Percentiles rank a stretch among this genome's conserved stretches.
Conservation (phyloP, 2,329 filamentous ascomycete genomes). For the Boeremia lycopersici region DNA sequence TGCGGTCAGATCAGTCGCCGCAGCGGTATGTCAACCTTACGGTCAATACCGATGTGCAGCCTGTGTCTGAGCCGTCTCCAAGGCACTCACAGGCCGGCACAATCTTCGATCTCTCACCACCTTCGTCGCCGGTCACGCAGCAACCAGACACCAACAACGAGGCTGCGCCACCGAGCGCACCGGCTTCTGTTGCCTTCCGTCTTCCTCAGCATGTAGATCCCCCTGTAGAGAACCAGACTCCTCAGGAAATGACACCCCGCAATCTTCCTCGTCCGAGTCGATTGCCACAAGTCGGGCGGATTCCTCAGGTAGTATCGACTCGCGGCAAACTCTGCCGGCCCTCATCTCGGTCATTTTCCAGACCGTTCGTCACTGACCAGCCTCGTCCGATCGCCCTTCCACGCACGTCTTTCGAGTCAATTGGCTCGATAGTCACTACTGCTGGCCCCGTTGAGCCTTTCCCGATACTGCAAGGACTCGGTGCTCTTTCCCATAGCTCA, state of each 20-base stretch:
- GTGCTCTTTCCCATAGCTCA: constrained; percentile 44
- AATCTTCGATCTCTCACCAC: constrained; percentile 43
- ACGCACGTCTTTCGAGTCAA: constrained; percentile 42
- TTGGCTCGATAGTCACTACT: constrained; percentile 34
- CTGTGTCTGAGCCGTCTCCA: constrained; percentile 8
- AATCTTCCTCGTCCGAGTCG: constrained; percentile 62
- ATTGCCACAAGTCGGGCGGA: constrained; percentile 81
- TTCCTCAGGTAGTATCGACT: constrained; percentile 78
- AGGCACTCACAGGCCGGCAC: constrained; percentile 36
- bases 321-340: constrained; percentile 66
- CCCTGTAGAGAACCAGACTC: constrained; percentile 21
- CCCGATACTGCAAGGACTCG: constrained; percentile 42
- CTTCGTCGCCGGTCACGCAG: constrained; percentile 35
- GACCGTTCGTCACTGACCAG: constrained; percentile 68
- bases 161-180: not conserved
- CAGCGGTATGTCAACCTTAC: constrained; percentile 24
- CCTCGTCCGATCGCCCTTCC: constrained; percentile 45
- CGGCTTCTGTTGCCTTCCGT: not conserved
- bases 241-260: constrained; percentile 31
- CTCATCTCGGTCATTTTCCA: constrained; percentile 81
- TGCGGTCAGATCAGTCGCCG: constrained; percentile 32
- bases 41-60: constrained; percentile 30
- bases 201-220: constrained; percentile 3
- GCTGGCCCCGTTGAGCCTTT: constrained; percentile 42
- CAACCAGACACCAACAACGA: constrained; percentile 21